These are phyloP conservation scores for Glebionis coronaria DNA, from an alignment of 129 eudicot genomes.

Conservation along the genomic window DNA sequence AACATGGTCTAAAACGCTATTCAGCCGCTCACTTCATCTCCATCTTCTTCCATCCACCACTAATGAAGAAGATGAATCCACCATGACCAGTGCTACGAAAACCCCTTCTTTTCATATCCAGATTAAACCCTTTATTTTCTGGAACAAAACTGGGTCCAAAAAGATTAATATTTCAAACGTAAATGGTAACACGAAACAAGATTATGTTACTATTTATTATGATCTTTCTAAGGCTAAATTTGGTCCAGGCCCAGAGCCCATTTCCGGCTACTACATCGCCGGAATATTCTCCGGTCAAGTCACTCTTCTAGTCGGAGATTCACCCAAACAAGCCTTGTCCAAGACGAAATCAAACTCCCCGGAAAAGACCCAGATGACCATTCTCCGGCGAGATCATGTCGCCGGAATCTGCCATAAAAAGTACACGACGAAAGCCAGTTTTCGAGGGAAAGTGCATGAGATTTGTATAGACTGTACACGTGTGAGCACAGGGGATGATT, in stretches of 20 bases:
- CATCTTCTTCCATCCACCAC: slow-evolving; percentile 42
- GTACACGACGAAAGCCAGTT: slow-evolving; percentile 46
- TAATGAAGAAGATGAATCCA: slow-evolving; percentile 17
- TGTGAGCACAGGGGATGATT: slow-evolving; percentile 35
- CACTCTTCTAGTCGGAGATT: slow-evolving; percentile 54
- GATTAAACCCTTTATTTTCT: slow-evolving; percentile 57
- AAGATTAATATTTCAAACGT: slow-evolving; percentile 25
- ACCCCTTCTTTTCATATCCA: slow-evolving; percentile 48
- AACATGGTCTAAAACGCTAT: slow-evolving; percentile 60
- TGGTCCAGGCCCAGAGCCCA: slow-evolving; percentile 67
- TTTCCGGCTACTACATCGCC: slow-evolving; percentile 64
- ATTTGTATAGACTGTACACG: slow-evolving; percentile 50
- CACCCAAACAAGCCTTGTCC: slow-evolving; percentile 38
- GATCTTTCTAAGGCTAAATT: slow-evolving; percentile 62
- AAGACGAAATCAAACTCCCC: slow-evolving; percentile 21
- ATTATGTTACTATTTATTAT: slow-evolving; percentile 34
- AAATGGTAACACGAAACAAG: not conserved
- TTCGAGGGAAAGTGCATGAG: slow-evolving; percentile 40
- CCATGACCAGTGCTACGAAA: slow-evolving; percentile 22
- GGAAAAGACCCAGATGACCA: slow-evolving; percentile 32
- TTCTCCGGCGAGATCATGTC: slow-evolving; percentile 62
- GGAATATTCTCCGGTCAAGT: slow-evolving; percentile 38
- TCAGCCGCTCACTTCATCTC: slow-evolving; percentile 57
- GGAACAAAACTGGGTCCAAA: slow-evolving; percentile 57
- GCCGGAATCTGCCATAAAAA: slow-evolving; percentile 35